Percentiles rank a stretch among this genome's conserved stretches.
These are phyloP conservation scores for Aegilops tauschii DNA, from an alignment of 176 grass and related monocot genomes.

Conservation along the genomic window DNA sequence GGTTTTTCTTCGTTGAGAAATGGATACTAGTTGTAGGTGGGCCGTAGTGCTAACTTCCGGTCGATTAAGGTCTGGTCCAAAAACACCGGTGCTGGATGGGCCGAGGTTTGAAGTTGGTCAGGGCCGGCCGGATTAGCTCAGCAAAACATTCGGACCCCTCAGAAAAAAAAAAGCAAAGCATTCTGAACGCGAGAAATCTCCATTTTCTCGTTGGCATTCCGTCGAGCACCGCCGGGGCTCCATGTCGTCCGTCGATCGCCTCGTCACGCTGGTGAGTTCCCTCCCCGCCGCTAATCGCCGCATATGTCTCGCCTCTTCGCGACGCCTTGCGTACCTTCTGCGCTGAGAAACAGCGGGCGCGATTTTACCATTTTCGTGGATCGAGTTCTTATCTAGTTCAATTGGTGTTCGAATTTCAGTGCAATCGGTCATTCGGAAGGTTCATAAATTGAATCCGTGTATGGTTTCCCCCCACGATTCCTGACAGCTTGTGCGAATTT, in stretches of 20 bases:
- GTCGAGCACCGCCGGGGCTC: conserved; percentile 10
- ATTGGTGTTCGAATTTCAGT: not conserved
- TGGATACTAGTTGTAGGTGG: not conserved
- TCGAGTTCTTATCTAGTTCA: not conserved
- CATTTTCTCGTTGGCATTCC: not conserved
- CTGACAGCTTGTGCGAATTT: not conserved
- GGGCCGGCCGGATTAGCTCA: not conserved
- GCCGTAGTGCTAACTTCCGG: not conserved
- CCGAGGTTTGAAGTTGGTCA: too few relatives aligned
- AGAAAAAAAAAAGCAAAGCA: not conserved
- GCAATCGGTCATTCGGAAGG: not conserved
- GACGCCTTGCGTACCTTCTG: not conserved
- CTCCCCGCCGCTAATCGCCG: too few relatives aligned
- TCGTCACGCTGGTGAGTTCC: not conserved
- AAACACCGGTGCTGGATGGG: not conserved
- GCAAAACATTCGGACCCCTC: not conserved
- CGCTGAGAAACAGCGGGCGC: not conserved
- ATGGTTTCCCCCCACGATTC: not conserved
- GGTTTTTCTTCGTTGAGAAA: too few relatives aligned
- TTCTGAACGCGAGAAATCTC: not conserved
- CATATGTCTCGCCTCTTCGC: not conserved
- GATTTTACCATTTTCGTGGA: not conserved
- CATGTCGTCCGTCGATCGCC: not conserved
- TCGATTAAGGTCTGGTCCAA: too few relatives aligned
- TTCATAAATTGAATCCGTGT: not conserved